These are phyloP conservation scores for Aureobasidium sp. DNA, from an alignment of 2,329 filamentous ascomycete species.

Conservation along the genomic window DNA sequence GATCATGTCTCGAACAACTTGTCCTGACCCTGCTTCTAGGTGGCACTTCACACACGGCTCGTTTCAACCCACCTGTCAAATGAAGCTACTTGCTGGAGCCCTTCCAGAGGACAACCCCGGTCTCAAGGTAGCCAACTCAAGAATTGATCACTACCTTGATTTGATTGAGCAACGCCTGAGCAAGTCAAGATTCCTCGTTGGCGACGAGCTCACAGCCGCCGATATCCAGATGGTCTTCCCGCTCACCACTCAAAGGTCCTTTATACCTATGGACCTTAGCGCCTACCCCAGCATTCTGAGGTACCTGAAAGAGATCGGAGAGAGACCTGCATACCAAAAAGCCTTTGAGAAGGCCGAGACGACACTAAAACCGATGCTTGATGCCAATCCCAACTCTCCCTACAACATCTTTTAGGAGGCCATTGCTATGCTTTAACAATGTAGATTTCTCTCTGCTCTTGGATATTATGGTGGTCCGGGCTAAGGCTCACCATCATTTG, in stretches of 20 bases:
- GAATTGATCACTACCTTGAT: slow-evolving; percentile 25
- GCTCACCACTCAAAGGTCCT: slow-evolving; percentile 44
- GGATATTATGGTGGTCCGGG: neutral
- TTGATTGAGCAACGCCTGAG: slow-evolving; percentile 34
- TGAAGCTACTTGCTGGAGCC: slow-evolving; percentile 13
- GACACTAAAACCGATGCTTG: slow-evolving; percentile 31
- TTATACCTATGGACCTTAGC: slow-evolving; percentile 32
- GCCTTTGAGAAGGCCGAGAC: slow-evolving; percentile 45
- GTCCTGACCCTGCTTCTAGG: neutral
- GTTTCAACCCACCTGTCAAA: slow-evolving; percentile 32
- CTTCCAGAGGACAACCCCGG: slow-evolving; percentile 17
- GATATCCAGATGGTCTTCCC: slow-evolving; percentile 47
- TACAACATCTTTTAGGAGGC: neutral
- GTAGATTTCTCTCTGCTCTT: neutral
- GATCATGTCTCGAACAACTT: neutral
- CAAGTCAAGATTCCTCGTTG: slow-evolving; percentile 39
- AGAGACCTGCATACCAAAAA: slow-evolving; percentile 38
- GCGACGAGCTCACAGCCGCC: slow-evolving; percentile 43
- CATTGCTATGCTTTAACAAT: neutral
- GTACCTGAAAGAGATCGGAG: slow-evolving; percentile 38
- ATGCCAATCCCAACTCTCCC: neutral
- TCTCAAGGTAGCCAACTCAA: slow-evolving; percentile 16
- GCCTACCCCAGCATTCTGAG: slow-evolving; percentile 36
- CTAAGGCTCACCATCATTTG: neutral
- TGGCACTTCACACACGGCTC: slow-evolving; percentile 30